Evolutionary conservation across 805 yeast genomes (phyloP).

Genomic region (Suhomyces kilbournensis): DNA sequence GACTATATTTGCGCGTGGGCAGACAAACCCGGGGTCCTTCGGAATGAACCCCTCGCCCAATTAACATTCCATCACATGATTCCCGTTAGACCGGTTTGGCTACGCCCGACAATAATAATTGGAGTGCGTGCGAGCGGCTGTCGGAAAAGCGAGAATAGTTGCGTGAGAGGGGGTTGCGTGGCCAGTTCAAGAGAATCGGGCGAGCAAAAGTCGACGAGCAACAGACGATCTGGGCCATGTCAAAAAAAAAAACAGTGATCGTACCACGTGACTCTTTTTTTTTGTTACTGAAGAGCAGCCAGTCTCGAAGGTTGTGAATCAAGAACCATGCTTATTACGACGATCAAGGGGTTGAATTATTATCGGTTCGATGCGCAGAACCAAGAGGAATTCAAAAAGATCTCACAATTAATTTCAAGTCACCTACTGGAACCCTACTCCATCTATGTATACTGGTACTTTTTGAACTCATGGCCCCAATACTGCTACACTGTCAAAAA

Average conservation of each 20-base stretch:
- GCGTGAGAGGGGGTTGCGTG: neutral
- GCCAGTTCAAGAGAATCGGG: neutral
- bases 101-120: neutral
- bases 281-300: neutral
- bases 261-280: neutral
- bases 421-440: slow-evolving; percentile 95
- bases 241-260: neutral
- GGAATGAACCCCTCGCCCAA: neutral
- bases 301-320: neutral
- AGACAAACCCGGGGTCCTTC: neutral
- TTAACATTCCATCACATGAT: neutral
- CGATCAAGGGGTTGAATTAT: slow-evolving; percentile 20
- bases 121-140: neutral
- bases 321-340: slow-evolving; percentile 5
- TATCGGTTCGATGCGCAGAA: slow-evolving; percentile 18
- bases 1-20: neutral
- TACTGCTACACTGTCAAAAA: slow-evolving; percentile 64
- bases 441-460: slow-evolving; percentile 86
- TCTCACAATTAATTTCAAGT: slow-evolving; percentile 57
- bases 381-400: slow-evolving; percentile 44
- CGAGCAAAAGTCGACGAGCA: neutral
- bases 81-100: neutral
- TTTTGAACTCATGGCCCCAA: slow-evolving; percentile 87
- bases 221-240: neutral
- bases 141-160: neutral